Percentiles rank a stretch among this genome's conserved stretches.
phyloP scores from a whole-genome alignment of 192 early-diverging fungal species.

The Backusella westeae region DNA sequence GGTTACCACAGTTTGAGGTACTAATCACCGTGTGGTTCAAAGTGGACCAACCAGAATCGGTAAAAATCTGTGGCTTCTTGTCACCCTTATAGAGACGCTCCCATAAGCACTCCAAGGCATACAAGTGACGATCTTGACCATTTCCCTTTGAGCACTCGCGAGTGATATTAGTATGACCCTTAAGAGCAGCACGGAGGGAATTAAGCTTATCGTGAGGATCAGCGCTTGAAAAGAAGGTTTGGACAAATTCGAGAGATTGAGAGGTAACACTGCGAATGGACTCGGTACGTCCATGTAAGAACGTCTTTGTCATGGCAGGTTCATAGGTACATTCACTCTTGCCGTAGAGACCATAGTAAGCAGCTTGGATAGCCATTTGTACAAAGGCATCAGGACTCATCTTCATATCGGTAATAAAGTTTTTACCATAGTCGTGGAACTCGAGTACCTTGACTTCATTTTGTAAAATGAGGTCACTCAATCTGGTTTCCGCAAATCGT shows the following conservation, averaged over 20 bases:
- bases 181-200: slow-evolving; percentile 58
- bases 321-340: slow-evolving; percentile 73
- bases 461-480: slow-evolving; percentile 48
- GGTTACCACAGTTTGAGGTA: slow-evolving; percentile 65
- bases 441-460: slow-evolving; percentile 65
- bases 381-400: slow-evolving; percentile 42
- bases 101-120: slow-evolving; percentile 71
- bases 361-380: slow-evolving; percentile 76
- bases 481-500: slow-evolving; percentile 46
- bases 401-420: slow-evolving; percentile 41
- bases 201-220: slow-evolving; percentile 39
- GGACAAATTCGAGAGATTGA: slow-evolving; percentile 63
- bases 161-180: slow-evolving; percentile 63
- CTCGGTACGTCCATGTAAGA: slow-evolving; percentile 81
- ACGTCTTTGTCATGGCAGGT: slow-evolving; percentile 70
- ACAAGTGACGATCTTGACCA: slow-evolving; percentile 88
- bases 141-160: slow-evolving; percentile 66
- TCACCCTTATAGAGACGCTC: slow-evolving; percentile 30
- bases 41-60: slow-evolving; percentile 44
- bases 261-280: slow-evolving; percentile 71
- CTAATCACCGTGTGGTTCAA: slow-evolving; percentile 63
- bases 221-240: slow-evolving; percentile 58
- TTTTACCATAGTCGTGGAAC: slow-evolving; percentile 51
- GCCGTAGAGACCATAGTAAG: slow-evolving; percentile 75
- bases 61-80: slow-evolving; percentile 44